These are phyloP conservation scores for Aureobasidium sp. DNA, from an alignment of 2,329 filamentous ascomycete species.

Conservation along the genomic window DNA sequence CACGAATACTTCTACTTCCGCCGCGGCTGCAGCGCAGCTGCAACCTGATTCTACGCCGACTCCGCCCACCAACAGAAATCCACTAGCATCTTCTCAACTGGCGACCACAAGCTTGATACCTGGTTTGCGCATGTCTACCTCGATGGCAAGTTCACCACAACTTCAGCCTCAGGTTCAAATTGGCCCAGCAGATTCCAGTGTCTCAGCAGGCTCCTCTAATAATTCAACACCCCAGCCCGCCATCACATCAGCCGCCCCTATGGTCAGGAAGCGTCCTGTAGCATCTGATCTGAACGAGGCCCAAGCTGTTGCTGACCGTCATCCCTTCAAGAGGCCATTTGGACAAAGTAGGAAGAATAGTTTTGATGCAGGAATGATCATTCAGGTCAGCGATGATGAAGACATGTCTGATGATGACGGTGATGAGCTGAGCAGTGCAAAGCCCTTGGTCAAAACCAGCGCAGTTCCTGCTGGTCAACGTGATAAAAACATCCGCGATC, in stretches of 20 bases:
- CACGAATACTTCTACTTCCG: background rate
- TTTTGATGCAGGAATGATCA: slow-evolving; percentile 61
- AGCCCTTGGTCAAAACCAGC: background rate
- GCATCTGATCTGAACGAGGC: slow-evolving; percentile 33
- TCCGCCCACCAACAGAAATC: background rate
- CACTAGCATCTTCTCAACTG: background rate
- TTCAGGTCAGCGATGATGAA: slow-evolving; percentile 61
- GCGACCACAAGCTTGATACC: background rate
- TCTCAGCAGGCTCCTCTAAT: background rate
- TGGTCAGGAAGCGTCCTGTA: slow-evolving; percentile 51
- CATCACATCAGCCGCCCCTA: background rate
- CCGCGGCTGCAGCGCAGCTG: background rate
- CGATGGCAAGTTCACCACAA: background rate
- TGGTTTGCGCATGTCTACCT: slow-evolving; percentile 2
- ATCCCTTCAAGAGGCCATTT: slow-evolving; percentile 53
- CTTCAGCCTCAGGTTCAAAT: background rate
- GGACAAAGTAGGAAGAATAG: slow-evolving; percentile 44
- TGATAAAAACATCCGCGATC: slow-evolving; percentile 17
- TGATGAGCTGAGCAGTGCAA: slow-evolving; percentile 4
- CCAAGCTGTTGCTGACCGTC: slow-evolving; percentile 15
- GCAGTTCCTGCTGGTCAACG: background rate
- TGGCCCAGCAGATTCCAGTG: background rate
- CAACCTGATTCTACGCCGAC: background rate
- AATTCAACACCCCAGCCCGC: background rate
- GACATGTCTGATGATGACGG: slow-evolving; percentile 23